Evolutionary conservation across 805 yeast genomes (phyloP).

Genomic region (Candida namnaoensis): DNA sequence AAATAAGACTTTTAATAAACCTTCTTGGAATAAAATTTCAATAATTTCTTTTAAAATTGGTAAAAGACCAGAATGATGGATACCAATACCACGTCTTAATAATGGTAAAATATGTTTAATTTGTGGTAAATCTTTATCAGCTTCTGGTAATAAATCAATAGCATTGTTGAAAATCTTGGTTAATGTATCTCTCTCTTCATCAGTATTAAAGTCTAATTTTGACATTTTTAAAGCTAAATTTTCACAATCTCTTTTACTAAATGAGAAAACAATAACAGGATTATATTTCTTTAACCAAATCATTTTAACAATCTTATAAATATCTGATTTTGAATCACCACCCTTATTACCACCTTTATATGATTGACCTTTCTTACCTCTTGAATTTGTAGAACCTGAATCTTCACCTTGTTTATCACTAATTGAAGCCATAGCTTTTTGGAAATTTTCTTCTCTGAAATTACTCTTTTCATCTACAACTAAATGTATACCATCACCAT

Average conservation of each 20-base stretch:
- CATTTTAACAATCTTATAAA: conserved; percentile 95
- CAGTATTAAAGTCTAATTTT: conserved; percentile 87
- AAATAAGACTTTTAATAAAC: conserved; percentile 85
- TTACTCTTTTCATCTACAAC: conserved; percentile 97
- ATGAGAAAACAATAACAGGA: conserved; percentile 98
- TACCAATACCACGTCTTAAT: conserved; percentile 92
- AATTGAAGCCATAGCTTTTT: conserved; percentile 94
- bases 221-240: conserved; percentile 91
- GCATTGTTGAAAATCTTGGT: conserved; percentile 90
- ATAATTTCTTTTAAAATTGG: conserved; percentile 93
- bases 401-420: conserved; percentile 80
- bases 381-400: conserved; percentile 49
- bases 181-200: conserved; percentile 87
- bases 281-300: conserved; percentile 94
- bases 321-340: conserved; percentile 70
- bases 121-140: conserved; percentile 89
- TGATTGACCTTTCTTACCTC: conserved; percentile 71
- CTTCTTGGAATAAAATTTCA: conserved; percentile 95
- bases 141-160: conserved; percentile 76
- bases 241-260: conserved; percentile 95
- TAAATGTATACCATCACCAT: conserved; percentile 94
- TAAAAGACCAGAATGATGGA: conserved; percentile 93
- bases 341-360: conserved; percentile 67
- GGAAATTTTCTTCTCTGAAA: conserved; percentile 95
- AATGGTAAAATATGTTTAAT: conserved; percentile 86